Evolutionary conservation across 2,329 filamentous ascomycete genomes (phyloP), one percentile per base, ranked within the genome.

Genomic region (Nemania sp.): DNA sequence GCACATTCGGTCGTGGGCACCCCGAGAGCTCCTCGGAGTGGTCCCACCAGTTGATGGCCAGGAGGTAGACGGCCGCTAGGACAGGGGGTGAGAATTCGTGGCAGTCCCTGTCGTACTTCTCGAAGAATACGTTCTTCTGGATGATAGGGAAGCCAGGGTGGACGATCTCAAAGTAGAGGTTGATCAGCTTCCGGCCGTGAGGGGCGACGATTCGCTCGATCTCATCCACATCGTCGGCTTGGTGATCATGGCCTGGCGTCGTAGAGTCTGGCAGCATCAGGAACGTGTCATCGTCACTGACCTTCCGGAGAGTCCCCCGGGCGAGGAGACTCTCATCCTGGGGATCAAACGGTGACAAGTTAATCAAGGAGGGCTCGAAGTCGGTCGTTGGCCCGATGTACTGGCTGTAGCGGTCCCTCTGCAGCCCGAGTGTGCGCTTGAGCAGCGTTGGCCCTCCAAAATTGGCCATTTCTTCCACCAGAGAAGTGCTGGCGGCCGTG

Each of bases 11-110:
- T 55, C 83, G 83, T 19, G 83, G 82, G 20, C 82, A 75, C 17
- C 77, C 75, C 33, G 84, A 81, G 20, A 93, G 78, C 19, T 84
- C 82, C 15, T 85, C 81, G 58, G 86, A 87, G 57, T 89, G 80
- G 46, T 90, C 84, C 86, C 91, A 94, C 86, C 91, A 96, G 70
- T 93, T 91, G 65, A 95, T 81, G 7, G 91, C 90, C 20, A 96
- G 76, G 20, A 96, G 84, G 66, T 96, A 94, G 64, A 95, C 86
- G 48, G 89, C 89, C 26, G 89, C 89, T 14, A 95, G 77, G 22
- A 94, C 75, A 9, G 88, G 83, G 1, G 90, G 89, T 12, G 89
- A 86, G 66, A 93, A 89, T 61, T 89, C 86, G 49, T 82, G 81
- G 64, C 89, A 83, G 36, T 85, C 86, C 62, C 84, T 81, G 43